phyloP scores from a whole-genome alignment of 75 land plant species.

The Azolla pinnata region DNA sequence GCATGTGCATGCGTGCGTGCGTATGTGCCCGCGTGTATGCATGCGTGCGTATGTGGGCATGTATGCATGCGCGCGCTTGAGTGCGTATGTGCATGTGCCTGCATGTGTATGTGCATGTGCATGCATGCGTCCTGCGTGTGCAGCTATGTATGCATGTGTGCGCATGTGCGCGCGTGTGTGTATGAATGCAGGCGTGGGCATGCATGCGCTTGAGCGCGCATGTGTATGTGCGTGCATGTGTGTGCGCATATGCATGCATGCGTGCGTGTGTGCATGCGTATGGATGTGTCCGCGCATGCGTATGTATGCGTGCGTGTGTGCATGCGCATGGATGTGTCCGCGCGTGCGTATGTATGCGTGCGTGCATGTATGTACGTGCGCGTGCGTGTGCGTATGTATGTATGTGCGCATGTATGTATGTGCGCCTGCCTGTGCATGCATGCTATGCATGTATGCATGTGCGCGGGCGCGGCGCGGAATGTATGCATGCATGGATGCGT shows the following conservation, averaged over 20 bases:
- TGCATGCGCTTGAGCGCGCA: background rate
- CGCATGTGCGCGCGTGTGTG: background rate
- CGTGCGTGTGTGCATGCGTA: background rate
- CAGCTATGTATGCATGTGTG: background rate
- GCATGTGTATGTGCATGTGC: background rate
- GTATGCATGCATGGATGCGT: background rate
- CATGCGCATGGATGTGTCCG: background rate
- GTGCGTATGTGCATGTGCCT: background rate
- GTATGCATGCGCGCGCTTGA: background rate
- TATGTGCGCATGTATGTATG: background rate
- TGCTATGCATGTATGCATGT: constrained; percentile 3
- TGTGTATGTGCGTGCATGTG: background rate
- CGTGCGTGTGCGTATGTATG: background rate
- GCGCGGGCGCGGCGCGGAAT: background rate
- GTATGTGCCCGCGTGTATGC: background rate
- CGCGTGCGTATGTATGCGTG: background rate
- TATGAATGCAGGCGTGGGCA: background rate
- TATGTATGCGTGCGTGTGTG: background rate
- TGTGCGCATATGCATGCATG: background rate
- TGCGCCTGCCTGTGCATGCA: constrained; percentile 1
- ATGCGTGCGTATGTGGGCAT: background rate
- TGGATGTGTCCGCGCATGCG: background rate
- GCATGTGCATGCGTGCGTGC: too few relatives aligned
- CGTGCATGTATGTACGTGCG: background rate
- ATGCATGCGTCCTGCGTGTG: background rate